phyloP scores from a whole-genome alignment of 2,329 filamentous ascomycete species.

The Cladosporium sp. region DNA sequence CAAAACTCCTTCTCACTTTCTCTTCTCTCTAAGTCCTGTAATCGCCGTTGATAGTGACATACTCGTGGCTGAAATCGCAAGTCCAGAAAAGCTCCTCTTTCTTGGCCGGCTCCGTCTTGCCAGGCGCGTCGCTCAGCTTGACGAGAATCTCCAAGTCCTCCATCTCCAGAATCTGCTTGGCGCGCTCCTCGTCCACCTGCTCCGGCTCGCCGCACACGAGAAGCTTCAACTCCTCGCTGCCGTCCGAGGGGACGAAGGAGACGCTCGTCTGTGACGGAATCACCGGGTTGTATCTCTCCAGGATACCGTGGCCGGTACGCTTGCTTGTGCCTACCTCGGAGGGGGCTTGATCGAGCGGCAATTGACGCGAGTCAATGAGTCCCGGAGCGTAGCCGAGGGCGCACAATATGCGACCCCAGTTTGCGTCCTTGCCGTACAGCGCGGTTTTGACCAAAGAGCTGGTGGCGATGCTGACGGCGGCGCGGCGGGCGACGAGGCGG shows the following conservation, averaged over 20 bases:
- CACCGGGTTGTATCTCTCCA: conserved; percentile 43
- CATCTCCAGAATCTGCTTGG: conserved; percentile 69
- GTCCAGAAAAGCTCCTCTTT: conserved; percentile 71
- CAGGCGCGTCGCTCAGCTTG: conserved; percentile 57
- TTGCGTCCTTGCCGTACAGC: conserved; percentile 92
- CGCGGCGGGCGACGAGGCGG: conserved; percentile 57
- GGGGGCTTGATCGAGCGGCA: not conserved
- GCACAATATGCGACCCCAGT: conserved; percentile 96
- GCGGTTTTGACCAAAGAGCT: conserved; percentile 96
- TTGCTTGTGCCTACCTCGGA: no score
- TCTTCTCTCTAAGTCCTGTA: conserved; percentile 47
- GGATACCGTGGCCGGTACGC: not conserved
- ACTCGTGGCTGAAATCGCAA: conserved; percentile 83
- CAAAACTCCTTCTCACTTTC: no score
- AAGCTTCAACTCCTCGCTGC: conserved; percentile 70
- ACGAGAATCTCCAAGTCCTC: conserved; percentile 78
- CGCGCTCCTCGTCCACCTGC: conserved; percentile 68
- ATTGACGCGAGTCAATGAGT: conserved; percentile 38
- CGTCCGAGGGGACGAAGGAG: conserved; percentile 72
- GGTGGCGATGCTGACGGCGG: conserved; percentile 82
- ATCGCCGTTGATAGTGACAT: conserved; percentile 65
- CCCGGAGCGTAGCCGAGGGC: conserved; percentile 78
- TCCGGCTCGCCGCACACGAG: conserved; percentile 77
- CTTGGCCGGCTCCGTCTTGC: conserved; percentile 37
- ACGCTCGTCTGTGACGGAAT: conserved; percentile 68